Evolutionary conservation across 768 basidiomycete genomes (phyloP).

Genomic region (Trametopsis cervina): DNA sequence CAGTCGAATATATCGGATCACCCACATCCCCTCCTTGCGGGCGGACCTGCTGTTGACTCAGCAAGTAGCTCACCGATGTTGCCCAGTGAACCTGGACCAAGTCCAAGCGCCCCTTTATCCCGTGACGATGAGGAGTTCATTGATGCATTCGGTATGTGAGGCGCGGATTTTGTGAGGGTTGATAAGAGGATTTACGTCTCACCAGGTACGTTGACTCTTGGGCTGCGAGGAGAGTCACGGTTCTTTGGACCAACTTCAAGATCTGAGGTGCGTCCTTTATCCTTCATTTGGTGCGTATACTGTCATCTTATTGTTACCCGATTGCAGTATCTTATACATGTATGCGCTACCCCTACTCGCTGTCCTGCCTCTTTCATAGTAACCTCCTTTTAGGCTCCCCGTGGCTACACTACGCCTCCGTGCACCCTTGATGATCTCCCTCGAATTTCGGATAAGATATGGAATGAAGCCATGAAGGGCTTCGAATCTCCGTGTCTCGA

Average conservation of each 20-base stretch:
- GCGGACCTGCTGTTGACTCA: conserved; percentile 1
- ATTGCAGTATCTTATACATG: conserved; percentile 51
- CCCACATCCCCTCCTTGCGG: conserved; percentile 41
- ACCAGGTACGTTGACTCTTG: conserved; percentile 51
- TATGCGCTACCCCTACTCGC: conserved; percentile 17
- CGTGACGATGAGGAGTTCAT: conserved; percentile 38
- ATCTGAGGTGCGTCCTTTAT: conserved; percentile 45
- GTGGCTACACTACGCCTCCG: background rate
- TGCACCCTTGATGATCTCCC: conserved; percentile 17
- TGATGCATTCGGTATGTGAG: conserved; percentile 41
- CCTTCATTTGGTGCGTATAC: background rate
- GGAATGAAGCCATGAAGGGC: conserved; percentile 29
- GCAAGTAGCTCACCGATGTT: background rate
- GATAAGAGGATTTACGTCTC: background rate
- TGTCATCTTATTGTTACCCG: background rate
- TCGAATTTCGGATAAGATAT: conserved; percentile 34
- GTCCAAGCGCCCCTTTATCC: background rate
- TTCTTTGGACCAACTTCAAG: conserved; percentile 64
- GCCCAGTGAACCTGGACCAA: background rate
- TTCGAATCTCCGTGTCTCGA: conserved; percentile 19
- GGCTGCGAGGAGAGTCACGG: conserved; percentile 43
- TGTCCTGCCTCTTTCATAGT: background rate
- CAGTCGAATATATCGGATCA: conserved; percentile 42
- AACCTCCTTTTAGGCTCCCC: conserved; percentile 22
- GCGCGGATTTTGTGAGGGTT: background rate